Percentiles rank a stretch among this genome's conserved stretches.
phyloP scores from a whole-genome alignment of 2,329 filamentous ascomycete species.

The Pseudomassariella vexata region DNA sequence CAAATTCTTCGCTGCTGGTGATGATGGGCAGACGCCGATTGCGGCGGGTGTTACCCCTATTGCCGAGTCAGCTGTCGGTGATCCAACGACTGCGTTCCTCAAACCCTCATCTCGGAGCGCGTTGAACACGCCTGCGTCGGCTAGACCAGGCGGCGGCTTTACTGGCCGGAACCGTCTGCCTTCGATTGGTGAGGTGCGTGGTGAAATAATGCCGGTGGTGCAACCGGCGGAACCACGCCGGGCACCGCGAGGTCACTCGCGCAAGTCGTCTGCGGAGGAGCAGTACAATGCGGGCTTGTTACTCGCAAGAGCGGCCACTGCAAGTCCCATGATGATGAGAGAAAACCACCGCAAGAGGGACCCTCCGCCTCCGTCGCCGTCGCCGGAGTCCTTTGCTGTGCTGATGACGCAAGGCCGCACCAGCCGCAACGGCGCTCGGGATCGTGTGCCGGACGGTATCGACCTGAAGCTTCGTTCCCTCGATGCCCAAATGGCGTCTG shows the following conservation, averaged over 20 bases:
- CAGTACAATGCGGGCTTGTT: conserved; percentile 38
- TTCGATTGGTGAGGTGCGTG: conserved; percentile 66
- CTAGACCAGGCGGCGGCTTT: conserved; percentile 55
- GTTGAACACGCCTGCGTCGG: conserved; percentile 65
- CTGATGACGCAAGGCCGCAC: conserved; percentile 54
- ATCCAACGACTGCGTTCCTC: conserved; percentile 61
- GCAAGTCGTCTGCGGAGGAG: conserved; percentile 34
- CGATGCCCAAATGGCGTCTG: conserved; percentile 41
- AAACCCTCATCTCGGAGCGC: conserved; percentile 62
- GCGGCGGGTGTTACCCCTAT: conserved; percentile 85
- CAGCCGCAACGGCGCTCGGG: conserved; percentile 65
- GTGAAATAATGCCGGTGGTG: conserved; percentile 14
- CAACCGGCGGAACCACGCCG: conserved; percentile 17
- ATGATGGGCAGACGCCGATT: conserved; percentile 66
- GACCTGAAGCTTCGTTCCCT: conserved; percentile 59
- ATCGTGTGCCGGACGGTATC: conserved; percentile 69
- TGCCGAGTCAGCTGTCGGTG: conserved; percentile 68
- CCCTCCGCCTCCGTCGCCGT: conserved; percentile 62
- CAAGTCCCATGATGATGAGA: conserved; percentile 60
- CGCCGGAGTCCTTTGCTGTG: conserved; percentile 55
- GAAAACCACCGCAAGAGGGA: conserved; percentile 38
- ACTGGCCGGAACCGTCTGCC: conserved; percentile 62
- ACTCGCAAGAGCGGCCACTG: conserved; percentile 60
- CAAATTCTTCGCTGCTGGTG: conserved; percentile 54
- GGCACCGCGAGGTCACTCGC: conserved; percentile 24